These are phyloP conservation scores for Pseudogymnoascus sp. DNA, from an alignment of 2,329 filamentous ascomycete genomes.

Conservation along the genomic window DNA sequence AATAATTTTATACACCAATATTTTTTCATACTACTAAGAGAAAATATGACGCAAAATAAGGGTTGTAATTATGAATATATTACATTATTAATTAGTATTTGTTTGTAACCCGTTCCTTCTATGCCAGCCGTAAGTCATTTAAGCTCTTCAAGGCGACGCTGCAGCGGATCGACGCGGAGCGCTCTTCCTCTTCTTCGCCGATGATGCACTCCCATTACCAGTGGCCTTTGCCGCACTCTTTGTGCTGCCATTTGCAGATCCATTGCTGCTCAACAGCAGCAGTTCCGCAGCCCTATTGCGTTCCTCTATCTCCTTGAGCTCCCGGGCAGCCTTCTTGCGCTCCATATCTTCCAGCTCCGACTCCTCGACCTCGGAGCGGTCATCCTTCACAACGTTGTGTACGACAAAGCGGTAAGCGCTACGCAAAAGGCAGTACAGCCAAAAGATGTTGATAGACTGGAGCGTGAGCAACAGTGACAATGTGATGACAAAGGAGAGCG, in stretches of 20 bases:
- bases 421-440: conserved; percentile 66
- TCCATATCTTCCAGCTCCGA: conserved; percentile 30
- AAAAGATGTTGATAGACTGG: conserved; percentile 69
- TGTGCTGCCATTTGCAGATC: neutral
- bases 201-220: neutral
- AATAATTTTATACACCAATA: too few species aligned
- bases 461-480: conserved; percentile 53
- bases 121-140: neutral
- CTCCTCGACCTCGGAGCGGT: conserved; percentile 62
- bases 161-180: neutral
- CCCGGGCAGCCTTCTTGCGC: conserved; percentile 28
- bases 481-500: conserved; percentile 58
- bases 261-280: conserved; percentile 8
- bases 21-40: neutral
- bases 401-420: conserved; percentile 62
- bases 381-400: conserved; percentile 54
- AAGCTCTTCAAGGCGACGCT: neutral
- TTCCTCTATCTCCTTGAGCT: conserved; percentile 25
- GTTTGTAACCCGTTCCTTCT: neutral
- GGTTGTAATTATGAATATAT: neutral
- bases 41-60: neutral
- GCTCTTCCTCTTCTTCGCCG: conserved; percentile 16
- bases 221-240: neutral
- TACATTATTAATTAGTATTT: conserved; percentile 6
- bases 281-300: conserved; percentile 4